These are phyloP conservation scores for Alectoria sarmentosa DNA, from an alignment of 495 filamentous ascomycete genomes.

Conservation along the genomic window DNA sequence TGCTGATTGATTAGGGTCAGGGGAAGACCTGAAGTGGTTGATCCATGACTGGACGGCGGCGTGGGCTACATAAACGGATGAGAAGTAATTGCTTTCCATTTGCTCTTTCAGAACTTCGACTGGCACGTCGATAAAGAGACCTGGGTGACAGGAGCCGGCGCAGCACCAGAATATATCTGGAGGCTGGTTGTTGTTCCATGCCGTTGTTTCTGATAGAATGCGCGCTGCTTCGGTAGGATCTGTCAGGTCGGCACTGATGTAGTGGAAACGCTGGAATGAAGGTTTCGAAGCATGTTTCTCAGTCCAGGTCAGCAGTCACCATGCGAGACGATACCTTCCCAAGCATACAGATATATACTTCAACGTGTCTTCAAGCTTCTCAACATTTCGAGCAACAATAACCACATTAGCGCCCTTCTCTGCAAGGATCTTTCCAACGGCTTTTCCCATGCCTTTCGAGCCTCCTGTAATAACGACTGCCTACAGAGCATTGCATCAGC, in stretches of 20 bases:
- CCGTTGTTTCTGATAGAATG: conserved; percentile 62
- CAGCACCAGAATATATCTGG: conserved; percentile 92
- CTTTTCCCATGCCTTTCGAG: conserved; percentile 86
- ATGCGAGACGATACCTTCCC: background rate
- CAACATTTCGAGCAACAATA: conserved; percentile 69
- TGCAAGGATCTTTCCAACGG: conserved; percentile 63
- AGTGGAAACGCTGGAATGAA: conserved; percentile 67
- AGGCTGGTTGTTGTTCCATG: conserved; percentile 70
- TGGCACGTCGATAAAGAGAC: conserved; percentile 69
- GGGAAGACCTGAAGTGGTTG: conserved; percentile 31
- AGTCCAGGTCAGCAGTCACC: no score
- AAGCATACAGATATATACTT: conserved; percentile 52
- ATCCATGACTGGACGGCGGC: conserved; percentile 43
- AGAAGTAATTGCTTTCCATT: conserved; percentile 91
- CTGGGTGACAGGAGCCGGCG: conserved; percentile 68
- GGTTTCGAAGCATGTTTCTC: conserved; percentile 54
- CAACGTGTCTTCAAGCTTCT: conserved; percentile 68
- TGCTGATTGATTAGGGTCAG: conserved; percentile 28
- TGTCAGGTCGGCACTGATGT: conserved; percentile 78
- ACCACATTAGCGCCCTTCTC: conserved; percentile 80
- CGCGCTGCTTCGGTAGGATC: conserved; percentile 55
- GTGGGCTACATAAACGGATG: conserved; percentile 80
- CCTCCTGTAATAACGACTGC: conserved; percentile 85
- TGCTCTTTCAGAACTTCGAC: conserved; percentile 60
- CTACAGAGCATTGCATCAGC: conserved; percentile 36